A percentile compares a stretch with the other conserved stretches of the same genome.
phyloP scores from a whole-genome alignment of 208 protist species.

The Blechomonas ayalai region DNA sequence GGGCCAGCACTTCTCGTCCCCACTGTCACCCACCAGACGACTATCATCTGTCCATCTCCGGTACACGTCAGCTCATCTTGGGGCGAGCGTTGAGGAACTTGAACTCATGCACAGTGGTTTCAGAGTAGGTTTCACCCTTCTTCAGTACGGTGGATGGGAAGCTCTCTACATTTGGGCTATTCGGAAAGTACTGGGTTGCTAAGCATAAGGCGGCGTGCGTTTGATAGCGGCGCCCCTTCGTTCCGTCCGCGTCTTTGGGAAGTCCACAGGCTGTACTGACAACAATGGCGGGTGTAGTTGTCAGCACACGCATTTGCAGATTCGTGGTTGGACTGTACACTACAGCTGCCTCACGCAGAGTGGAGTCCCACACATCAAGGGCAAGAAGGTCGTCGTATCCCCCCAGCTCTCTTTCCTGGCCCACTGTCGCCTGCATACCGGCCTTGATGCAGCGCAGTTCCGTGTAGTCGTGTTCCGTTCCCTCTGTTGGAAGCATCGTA shows the following conservation, averaged over 20 bases:
- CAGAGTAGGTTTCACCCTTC: conserved; percentile 57
- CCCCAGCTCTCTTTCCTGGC: conserved; percentile 20
- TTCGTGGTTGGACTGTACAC: conserved; percentile 55
- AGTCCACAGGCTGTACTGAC: conserved; percentile 65
- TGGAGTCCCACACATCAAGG: conserved; percentile 60
- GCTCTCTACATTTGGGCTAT: conserved; percentile 45
- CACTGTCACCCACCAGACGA: too few species aligned
- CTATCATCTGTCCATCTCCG: too few species aligned
- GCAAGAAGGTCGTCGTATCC: conserved; percentile 74
- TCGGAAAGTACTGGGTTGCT: conserved; percentile 79
- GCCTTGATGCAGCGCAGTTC: conserved; percentile 24
- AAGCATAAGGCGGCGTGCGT: conserved; percentile 48
- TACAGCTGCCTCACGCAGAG: conserved; percentile 38
- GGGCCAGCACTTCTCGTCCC: too few species aligned
- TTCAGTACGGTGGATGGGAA: conserved; percentile 55
- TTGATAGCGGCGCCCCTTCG: conserved; percentile 47
- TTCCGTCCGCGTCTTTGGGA: conserved; percentile 41
- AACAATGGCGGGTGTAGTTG: conserved; percentile 54
- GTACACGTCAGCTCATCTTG: too few species aligned
- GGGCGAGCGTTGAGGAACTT: conserved; percentile 30
- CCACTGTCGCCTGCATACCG: conserved; percentile 42
- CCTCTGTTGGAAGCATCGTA: conserved; percentile 25
- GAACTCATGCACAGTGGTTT: conserved; percentile 60
- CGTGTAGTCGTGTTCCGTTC: conserved; percentile 52
- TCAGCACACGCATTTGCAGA: conserved; percentile 54